Evolutionary conservation across 306 rosid genomes (phyloP).

Genomic region (Calophaca sinica): DNA sequence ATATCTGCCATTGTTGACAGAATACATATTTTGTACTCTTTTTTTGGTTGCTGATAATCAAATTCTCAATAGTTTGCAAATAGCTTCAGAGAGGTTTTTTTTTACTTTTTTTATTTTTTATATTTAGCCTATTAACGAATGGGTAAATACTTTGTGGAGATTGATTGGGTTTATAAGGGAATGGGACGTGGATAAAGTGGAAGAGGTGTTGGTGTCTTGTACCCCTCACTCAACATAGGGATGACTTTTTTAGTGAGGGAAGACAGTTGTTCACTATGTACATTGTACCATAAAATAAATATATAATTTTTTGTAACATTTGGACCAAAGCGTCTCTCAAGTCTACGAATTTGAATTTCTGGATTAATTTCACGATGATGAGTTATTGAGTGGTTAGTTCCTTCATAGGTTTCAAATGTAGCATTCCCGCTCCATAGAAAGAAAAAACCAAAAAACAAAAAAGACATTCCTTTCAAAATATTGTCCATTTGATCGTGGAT

Average conservation of each 20-base stretch:
- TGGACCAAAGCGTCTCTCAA: background rate
- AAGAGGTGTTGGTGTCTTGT: constrained; percentile 52
- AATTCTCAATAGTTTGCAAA: constrained; percentile 51
- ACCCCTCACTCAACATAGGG: constrained; percentile 46
- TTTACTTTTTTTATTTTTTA: background rate
- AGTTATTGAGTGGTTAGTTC: background rate
- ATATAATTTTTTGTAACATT: constrained; percentile 36
- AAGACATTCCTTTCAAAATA: background rate
- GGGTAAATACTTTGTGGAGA: constrained; percentile 44
- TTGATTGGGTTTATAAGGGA: constrained; percentile 47
- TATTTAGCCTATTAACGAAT: constrained; percentile 30
- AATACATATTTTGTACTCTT: constrained; percentile 17
- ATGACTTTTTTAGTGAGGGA: constrained; percentile 53
- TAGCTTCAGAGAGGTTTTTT: constrained; percentile 35
- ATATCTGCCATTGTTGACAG: constrained; percentile 40
- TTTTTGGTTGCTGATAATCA: constrained; percentile 47
- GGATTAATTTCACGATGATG: background rate
- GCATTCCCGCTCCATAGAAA: background rate
- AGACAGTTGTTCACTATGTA: constrained; percentile 52
- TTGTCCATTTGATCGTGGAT: no score
- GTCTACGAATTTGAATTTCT: background rate
- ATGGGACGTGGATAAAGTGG: constrained; percentile 46
- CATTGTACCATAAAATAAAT: constrained; percentile 51
- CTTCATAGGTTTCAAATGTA: background rate
- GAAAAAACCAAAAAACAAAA: background rate